Evolutionary conservation across 495 filamentous ascomycete genomes (phyloP), one percentile per base, ranked within the genome.

Genomic region (Staphylotrichum tortipilum): DNA sequence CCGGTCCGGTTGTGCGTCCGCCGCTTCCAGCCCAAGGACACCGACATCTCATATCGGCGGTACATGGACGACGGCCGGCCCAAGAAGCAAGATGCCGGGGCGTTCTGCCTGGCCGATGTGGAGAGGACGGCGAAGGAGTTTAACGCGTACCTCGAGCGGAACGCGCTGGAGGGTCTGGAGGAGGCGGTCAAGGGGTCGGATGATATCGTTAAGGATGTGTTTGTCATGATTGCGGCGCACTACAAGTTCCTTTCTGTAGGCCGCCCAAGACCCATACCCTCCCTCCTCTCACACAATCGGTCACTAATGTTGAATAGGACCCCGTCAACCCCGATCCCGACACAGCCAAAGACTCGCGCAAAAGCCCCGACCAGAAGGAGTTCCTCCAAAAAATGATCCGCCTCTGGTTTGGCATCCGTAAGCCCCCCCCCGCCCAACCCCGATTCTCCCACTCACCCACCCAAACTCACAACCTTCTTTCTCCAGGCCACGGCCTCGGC

Each of bases 371-470:
- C 6, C 31, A 58, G 24, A 53, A 50, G 28, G 51, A 60, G 4
- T 52, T 72, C 6, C 40, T 75, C 22, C 24, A n/a, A 1, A 52
- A 60, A 11, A 57, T 59, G 3, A 61, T 73, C 21, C 52, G 47
- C 14, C 58, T 74, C 2, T 72, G 68, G 68, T 71, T 74, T 56
- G 62, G 67, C 2, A 65, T 64, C 3, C 58, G 72, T 75, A 52
- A 46, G 72, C 60, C 8, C n/a, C n/a, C n/a, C n/a, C n/a, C n/a
- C n/a, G n/a, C n/a, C n/a, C n/a, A n/a, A n/a, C n/a, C n/a, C n/a
- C n/a, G n/a, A n/a, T n/a, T n/a, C n/a, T n/a, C n/a, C n/a, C n/a
- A n/a, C n/a, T n/a, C n/a, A n/a, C n/a, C n/a, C n/a, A n/a, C n/a
- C n/a, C n/a, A n/a, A n/a, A n/a, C n/a, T n/a, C n/a, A 0, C 33